phyloP scores from a whole-genome alignment of 805 yeast species.

The Cyberlindnera sargentensis region DNA sequence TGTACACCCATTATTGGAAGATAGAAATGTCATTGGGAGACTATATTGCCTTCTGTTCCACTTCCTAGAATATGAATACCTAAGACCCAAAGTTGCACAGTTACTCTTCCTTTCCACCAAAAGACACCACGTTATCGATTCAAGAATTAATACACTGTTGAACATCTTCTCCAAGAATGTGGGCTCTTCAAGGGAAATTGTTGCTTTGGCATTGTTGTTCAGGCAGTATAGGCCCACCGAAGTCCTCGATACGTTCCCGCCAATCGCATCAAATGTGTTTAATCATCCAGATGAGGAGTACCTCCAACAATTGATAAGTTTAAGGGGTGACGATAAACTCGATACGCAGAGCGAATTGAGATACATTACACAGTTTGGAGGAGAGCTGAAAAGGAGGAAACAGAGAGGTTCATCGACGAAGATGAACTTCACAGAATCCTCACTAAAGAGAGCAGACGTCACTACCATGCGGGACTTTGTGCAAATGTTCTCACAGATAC shows the following conservation, averaged over 20 bases:
- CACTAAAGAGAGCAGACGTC: constrained; percentile 1
- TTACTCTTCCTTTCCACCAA: constrained; percentile 27
- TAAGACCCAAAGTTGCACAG: constrained; percentile 28
- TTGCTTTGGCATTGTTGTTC: constrained; percentile 18
- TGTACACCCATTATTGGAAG: constrained; percentile 21
- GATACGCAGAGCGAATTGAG: no score
- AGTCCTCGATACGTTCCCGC: constrained; percentile 22
- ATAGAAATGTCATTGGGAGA: constrained; percentile 7
- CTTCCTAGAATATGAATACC: constrained; percentile 28
- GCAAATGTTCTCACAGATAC: background rate
- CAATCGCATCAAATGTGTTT: constrained; percentile 22
- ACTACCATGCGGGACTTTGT: constrained; percentile 5
- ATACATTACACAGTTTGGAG: constrained; percentile 6
- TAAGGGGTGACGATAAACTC: background rate
- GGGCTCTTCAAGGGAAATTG: constrained; percentile 12
- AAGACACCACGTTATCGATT: constrained; percentile 23
- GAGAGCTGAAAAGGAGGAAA: constrained; percentile 14
- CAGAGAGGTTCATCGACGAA: background rate
- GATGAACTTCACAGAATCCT: constrained; percentile 5
- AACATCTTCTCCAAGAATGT: constrained; percentile 15
- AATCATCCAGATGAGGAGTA: constrained; percentile 13
- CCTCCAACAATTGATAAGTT: constrained; percentile 1
- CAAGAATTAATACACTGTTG: constrained; percentile 23
- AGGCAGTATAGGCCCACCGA: constrained; percentile 19
- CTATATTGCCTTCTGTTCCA: constrained; percentile 27